Percentiles rank a stretch among this genome's conserved stretches.
These are phyloP conservation scores for Macadamia integrifolia DNA, from an alignment of 164 flowering plant genomes.

Conservation along the genomic window DNA sequence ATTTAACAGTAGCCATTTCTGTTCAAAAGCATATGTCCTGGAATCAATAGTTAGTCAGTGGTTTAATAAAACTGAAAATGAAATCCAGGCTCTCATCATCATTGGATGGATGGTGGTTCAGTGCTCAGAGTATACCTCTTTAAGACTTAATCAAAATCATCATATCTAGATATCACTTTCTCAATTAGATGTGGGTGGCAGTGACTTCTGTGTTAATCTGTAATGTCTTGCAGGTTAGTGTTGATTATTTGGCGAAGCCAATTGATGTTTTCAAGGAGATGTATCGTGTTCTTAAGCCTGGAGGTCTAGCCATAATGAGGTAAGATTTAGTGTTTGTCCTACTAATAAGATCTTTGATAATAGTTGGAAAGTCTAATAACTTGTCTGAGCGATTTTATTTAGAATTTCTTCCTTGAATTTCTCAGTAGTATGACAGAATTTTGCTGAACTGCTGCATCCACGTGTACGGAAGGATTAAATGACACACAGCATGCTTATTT, in stretches of 20 bases:
- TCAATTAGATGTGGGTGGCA: not conserved
- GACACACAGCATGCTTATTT: too few species aligned
- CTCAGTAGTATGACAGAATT: too few species aligned
- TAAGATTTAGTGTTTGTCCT: slow-evolving; percentile 9
- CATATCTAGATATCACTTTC: not conserved
- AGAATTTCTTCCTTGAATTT: too few species aligned
- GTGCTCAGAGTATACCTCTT: not conserved
- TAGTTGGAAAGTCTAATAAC: not conserved
- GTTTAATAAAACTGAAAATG: not conserved
- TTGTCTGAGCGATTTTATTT: not conserved
- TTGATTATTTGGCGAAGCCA: slow-evolving; percentile 65
- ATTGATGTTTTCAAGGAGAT: slow-evolving; percentile 64
- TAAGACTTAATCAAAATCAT: not conserved
- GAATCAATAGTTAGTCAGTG: not conserved
- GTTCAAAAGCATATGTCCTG: not conserved
- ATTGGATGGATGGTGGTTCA: not conserved
- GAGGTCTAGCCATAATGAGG: slow-evolving; percentile 83
- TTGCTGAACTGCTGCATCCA: too few species aligned
- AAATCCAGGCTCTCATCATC: not conserved
- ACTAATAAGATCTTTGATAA: not conserved
- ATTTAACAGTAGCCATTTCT: too few species aligned
- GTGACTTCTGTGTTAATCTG: not conserved
- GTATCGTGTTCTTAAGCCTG: slow-evolving; percentile 60
- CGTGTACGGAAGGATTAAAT: too few species aligned
- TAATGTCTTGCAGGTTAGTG: slow-evolving; percentile 52